phyloP scores from a whole-genome alignment of 2,329 filamentous ascomycete species.

The Talaromyces sp. region DNA sequence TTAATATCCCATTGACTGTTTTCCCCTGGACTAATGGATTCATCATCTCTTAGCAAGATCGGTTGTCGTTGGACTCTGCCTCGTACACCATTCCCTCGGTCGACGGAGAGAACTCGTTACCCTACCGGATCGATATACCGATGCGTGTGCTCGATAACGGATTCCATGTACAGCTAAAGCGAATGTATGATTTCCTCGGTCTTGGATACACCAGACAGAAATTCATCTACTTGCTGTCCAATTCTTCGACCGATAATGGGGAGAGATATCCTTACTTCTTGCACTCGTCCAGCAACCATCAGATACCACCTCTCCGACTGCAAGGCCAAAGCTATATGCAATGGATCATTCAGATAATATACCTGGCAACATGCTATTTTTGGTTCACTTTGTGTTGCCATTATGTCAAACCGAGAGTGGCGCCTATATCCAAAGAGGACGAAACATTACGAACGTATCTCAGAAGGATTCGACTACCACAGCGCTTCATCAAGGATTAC shows the following conservation, averaged over 20 bases:
- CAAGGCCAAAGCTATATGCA: constrained; percentile 9
- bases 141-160: constrained; percentile 50
- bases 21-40: constrained; percentile 11
- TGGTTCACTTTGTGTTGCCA: constrained; percentile 4
- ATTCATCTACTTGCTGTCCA: constrained; percentile 52
- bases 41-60: constrained; percentile 33
- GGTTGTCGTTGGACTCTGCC: constrained; percentile 43
- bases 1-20: neutral
- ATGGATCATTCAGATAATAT: neutral
- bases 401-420: neutral
- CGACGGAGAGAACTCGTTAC: neutral
- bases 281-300: constrained; percentile 9
- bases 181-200: constrained; percentile 53
- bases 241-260: constrained; percentile 11
- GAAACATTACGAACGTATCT: constrained; percentile 51
- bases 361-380: constrained; percentile 2
- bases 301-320: constrained; percentile 11
- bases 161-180: constrained; percentile 53
- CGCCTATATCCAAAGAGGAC: constrained; percentile 40
- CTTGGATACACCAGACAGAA: constrained; percentile 47
- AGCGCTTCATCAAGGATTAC: constrained; percentile 46
- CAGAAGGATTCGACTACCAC: constrained; percentile 47
- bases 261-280: constrained; percentile 7
- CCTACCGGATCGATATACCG: constrained; percentile 38
- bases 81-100: constrained; percentile 33